Evolutionary conservation across 2,329 filamentous ascomycete species (phyloP), one percentile per base, ranked within the genome.

Genomic region (Capronia epimyces): DNA sequence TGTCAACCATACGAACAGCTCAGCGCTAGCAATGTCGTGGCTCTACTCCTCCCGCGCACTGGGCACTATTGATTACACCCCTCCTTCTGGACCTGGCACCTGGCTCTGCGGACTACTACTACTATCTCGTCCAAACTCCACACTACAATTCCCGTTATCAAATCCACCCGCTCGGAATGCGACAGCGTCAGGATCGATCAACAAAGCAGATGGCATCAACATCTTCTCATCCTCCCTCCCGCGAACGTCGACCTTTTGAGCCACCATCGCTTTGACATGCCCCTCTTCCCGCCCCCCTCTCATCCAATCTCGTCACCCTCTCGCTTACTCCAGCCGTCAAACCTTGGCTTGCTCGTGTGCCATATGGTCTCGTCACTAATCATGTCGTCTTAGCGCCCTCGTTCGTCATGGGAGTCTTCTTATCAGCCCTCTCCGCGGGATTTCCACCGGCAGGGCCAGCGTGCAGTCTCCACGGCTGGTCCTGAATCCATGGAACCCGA

Each of bases 401-500:
- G 52, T 18, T 53, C 52, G 18, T 42, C 55, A 22, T 60, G 57
- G 57, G 49, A 52, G 29, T 52, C 57, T 10, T 43, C 53, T 7
- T 52, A 52, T 45, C 43, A 50, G 10, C 39, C 41, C 20, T 50
- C 24, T 3, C 43, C 34, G 32, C 48, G 52, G 42, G 37, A 12
- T 41, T 44, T 42, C 20, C 46, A 47, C 24, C 55, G 47, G 39
- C 49, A 49, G 36, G 25, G 44, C 7, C 45, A 50, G 18, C 50
- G 48, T 31, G 36, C 55, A 21, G 37, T 52, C 6, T 21, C 46
- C 10, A 22, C 42, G 24, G 40, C 31, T 15, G 50, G 56, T 45
- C 21, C 50, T 15, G 50, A 58, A 43, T 16, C 50, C 8, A 56
- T 61, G 53, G 58, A 61, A 9, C 56, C 59, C 9, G 59, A 61